These are phyloP conservation scores for Clonostachys chloroleuca DNA, from an alignment of 2,329 filamentous ascomycete genomes.

Conservation along the genomic window DNA sequence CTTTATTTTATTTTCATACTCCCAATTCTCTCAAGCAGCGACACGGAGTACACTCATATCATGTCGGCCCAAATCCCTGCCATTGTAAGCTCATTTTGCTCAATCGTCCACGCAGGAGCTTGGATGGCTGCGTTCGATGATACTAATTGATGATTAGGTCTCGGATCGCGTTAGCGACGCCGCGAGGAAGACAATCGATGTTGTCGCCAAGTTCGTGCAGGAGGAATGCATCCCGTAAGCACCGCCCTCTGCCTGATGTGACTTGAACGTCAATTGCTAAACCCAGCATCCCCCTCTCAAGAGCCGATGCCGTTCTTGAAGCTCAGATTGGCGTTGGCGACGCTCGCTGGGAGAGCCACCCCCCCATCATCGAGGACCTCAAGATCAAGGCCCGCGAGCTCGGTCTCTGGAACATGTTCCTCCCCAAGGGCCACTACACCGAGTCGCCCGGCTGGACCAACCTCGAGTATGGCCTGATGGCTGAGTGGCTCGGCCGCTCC, in stretches of 20 bases:
- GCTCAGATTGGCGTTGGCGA: slow-evolving; percentile 76
- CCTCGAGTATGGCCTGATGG: slow-evolving; percentile 96
- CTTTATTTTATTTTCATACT: slow-evolving; percentile 1
- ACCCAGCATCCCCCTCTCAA: slow-evolving; percentile 16
- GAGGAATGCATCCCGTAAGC: slow-evolving; percentile 83
- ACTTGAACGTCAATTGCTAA: background rate
- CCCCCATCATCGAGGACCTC: slow-evolving; percentile 79
- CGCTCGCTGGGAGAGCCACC: slow-evolving; percentile 75
- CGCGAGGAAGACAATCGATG: slow-evolving; percentile 78
- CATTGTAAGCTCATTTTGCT: slow-evolving; percentile 26
- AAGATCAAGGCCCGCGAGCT: slow-evolving; percentile 79
- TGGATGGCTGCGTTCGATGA: too few species aligned
- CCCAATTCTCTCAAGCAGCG: background rate
- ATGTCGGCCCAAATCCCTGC: slow-evolving; percentile 42
- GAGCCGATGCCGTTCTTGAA: slow-evolving; percentile 73
- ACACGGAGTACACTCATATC: slow-evolving; percentile 5
- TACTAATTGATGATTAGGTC: slow-evolving; percentile 23
- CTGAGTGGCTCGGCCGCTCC: slow-evolving; percentile 89
- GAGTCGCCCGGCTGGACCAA: slow-evolving; percentile 94
- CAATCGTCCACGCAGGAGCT: background rate
- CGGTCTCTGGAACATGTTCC: slow-evolving; percentile 97
- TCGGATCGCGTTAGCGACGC: slow-evolving; percentile 69
- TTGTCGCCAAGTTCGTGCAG: slow-evolving; percentile 93
- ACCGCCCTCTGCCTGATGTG: background rate
- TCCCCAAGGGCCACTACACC: slow-evolving; percentile 91